phyloP scores from a whole-genome alignment of 371 early-diverging fungal species.

The Mortierella sp. region DNA sequence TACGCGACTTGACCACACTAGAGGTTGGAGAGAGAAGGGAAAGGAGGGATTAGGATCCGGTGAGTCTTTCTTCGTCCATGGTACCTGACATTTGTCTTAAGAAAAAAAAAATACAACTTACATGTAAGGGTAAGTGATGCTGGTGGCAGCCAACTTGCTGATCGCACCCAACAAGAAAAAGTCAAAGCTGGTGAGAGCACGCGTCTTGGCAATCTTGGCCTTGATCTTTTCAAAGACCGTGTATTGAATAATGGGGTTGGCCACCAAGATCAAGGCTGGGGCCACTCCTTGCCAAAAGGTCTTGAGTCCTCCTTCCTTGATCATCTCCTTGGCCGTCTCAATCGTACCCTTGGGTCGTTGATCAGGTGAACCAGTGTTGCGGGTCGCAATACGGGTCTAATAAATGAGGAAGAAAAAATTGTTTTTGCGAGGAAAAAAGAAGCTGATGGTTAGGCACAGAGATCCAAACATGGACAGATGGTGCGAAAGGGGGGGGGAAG shows the following conservation, averaged over 20 bases:
- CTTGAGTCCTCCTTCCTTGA: slow-evolving; percentile 86
- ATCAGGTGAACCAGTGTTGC: slow-evolving; percentile 61
- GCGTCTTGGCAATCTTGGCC: slow-evolving; percentile 66
- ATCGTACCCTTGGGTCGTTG: slow-evolving; percentile 57
- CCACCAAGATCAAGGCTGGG: slow-evolving; percentile 95
- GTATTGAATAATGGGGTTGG: slow-evolving; percentile 98
- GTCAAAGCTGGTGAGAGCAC: slow-evolving; percentile 78
- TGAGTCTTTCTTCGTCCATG: slow-evolving; percentile 2
- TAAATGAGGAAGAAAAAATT: background rate
- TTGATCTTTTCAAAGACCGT: slow-evolving; percentile 95
- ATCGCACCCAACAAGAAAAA: slow-evolving; percentile 96
- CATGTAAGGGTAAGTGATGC: slow-evolving; percentile 97
- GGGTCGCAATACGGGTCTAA: slow-evolving; percentile 74
- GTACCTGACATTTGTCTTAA: background rate
- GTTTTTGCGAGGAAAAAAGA: too few relatives aligned
- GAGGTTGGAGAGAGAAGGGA: slow-evolving; percentile 1
- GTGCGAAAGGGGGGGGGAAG: too few relatives aligned
- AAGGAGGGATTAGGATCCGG: background rate
- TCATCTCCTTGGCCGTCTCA: slow-evolving; percentile 70
- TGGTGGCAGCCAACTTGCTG: slow-evolving; percentile 93
- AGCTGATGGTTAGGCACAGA: too few relatives aligned
- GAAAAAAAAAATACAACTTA: slow-evolving; percentile 50
- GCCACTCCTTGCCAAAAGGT: slow-evolving; percentile 91
- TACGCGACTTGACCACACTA: slow-evolving; percentile 93
- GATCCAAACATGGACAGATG: too few relatives aligned